A percentile compares a stretch with the other conserved stretches of the same genome.
phyloP scores from a whole-genome alignment of 2,329 filamentous ascomycete species.

The Aspergillus brunneoviolaceus region DNA sequence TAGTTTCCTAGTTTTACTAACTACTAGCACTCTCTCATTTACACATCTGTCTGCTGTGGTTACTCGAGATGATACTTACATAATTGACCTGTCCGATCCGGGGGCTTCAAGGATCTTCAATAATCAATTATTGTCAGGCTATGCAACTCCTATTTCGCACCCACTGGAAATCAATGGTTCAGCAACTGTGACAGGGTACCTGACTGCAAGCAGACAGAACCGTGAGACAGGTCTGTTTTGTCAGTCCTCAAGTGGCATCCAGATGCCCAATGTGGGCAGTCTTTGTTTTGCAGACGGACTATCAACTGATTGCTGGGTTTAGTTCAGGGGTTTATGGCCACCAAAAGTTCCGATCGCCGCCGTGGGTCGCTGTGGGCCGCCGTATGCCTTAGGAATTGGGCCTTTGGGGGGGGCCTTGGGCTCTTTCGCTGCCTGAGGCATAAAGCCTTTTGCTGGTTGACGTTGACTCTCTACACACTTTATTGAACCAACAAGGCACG shows the following conservation, averaged over 20 bases:
- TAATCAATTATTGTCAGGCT: constrained; percentile 14
- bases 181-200: background rate
- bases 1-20: background rate
- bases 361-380: constrained; percentile 29
- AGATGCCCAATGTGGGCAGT: background rate
- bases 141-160: background rate
- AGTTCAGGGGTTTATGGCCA: constrained; percentile 27
- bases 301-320: background rate
- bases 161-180: background rate
- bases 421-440: too few species aligned
- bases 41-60: background rate
- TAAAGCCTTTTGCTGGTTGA: too few species aligned
- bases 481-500: too few species aligned
- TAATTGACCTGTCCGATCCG: constrained; percentile 14
- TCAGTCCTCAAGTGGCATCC: background rate
- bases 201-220: background rate
- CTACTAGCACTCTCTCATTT: background rate
- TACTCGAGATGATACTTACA: background rate
- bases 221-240: background rate
- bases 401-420: too few species aligned
- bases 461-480: too few species aligned
- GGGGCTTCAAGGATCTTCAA: constrained; percentile 12
- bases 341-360: constrained; percentile 12
- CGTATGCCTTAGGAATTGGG: constrained; percentile 4
- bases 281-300: background rate